A percentile compares a stretch with the other conserved stretches of the same genome.
These are phyloP conservation scores for Penicillium sp. DNA, from an alignment of 2,329 filamentous ascomycete genomes.

Conservation along the genomic window DNA sequence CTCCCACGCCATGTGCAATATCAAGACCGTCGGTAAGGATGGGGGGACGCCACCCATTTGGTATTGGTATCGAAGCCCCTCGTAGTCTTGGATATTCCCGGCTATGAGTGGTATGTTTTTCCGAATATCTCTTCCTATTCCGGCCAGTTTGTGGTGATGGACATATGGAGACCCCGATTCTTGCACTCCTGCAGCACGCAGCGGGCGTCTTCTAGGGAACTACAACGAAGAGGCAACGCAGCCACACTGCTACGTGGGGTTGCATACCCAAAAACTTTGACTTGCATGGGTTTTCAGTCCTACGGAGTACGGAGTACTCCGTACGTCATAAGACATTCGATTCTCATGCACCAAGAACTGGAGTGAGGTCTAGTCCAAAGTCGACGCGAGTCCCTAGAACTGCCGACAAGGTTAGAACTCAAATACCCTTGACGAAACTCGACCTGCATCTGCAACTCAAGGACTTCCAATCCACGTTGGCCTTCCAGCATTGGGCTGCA, in stretches of 20 bases:
- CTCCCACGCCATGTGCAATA: not conserved
- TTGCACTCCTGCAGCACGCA: not conserved
- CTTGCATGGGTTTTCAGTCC: not conserved
- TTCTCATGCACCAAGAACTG: not conserved
- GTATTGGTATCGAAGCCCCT: not conserved
- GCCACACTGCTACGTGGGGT: not conserved
- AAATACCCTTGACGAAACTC: not conserved
- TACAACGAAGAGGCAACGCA: not conserved
- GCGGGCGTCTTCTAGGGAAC: not conserved
- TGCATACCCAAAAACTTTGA: not conserved
- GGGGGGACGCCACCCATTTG: not conserved
- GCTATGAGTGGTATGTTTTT: not conserved
- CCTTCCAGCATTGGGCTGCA: not conserved
- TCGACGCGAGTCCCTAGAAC: not conserved
- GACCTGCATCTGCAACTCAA: not conserved
- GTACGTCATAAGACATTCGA: not conserved
- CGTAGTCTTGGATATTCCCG: not conserved
- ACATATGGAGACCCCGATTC: not conserved
- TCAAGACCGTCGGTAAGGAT: constrained; percentile 9
- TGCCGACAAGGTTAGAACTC: not conserved
- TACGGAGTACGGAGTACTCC: no score
- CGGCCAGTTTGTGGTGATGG: not conserved
- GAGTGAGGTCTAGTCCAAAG: not conserved
- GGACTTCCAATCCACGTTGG: not conserved
- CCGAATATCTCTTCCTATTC: constrained; percentile 3